Base-by-base conservation (phyloP, 1,284 basidiomycete species). In the Athelia psychrophila region DNA sequence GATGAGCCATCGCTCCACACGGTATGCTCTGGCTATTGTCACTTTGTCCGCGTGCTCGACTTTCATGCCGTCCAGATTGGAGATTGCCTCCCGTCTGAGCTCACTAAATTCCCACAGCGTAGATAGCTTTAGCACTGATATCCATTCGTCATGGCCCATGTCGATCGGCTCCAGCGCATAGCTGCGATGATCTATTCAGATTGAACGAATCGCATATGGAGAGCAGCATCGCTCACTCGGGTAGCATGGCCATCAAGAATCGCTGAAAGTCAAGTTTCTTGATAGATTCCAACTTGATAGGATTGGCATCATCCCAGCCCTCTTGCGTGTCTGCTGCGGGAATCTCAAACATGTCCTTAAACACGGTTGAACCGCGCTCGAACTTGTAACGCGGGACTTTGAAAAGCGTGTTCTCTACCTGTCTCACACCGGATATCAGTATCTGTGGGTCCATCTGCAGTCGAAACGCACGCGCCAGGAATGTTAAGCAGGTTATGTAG, bases 11-110 rank as follows among this genome's bases (percentile, higher is more conserved):
- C n/a, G 6, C 22, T 24, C 44, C 22, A 24, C 44, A n/a, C 22
- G 15, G 25, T 46, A 46, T n/a, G 9, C 25, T 23, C 25, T 46
- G 22, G 10, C 44, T 10, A 46, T 8, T 6, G 24, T 5, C 4
- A 46, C 25, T 20, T 46, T 46, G 44, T 46, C 44, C 4, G 24
- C 44, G 8, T 8, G 44, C 8, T 10, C 10, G 9, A 46, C 5
- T 10, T n/a, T 46, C 44, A 42, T 42, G 8, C n/a, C 9, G 8
- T 6, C 16, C 54, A 59, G n/a, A 6, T n/a, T 16, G 8, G 6
- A 6, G n/a, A 46, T 25, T 5, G 38, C n/a, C 38, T 42, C 38
- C 20, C 38, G 38, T 16, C 38, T 42, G 5, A 42, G 20, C 6
- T 42, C n/a, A 8, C 38, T n/a, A 16, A 42, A 42, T n/a, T n/a